These are phyloP conservation scores for Neoboletus subvelutipes DNA, from an alignment of 768 basidiomycete species.

Conservation along the genomic window DNA sequence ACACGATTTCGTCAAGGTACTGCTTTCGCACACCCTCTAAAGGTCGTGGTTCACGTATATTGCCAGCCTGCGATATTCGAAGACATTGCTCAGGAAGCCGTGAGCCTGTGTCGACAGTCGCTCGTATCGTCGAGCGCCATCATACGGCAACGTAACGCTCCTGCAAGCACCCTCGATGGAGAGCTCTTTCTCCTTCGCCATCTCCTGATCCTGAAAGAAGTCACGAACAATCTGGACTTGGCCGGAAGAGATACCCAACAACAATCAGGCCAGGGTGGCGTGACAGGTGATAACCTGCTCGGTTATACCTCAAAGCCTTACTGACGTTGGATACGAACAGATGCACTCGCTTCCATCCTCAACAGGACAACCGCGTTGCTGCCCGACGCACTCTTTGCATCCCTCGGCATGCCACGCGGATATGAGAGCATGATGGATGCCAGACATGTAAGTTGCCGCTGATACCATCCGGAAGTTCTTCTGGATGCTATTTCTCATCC, in stretches of 20 bases:
- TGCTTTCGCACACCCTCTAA: conserved; percentile 12
- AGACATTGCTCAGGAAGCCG: conserved; percentile 93
- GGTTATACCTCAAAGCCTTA: neutral
- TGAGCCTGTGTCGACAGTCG: conserved; percentile 78
- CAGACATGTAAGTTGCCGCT: conserved; percentile 53
- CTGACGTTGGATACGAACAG: conserved; percentile 18
- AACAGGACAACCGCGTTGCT: conserved; percentile 42
- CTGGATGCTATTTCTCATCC: neutral
- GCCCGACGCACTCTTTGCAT: conserved; percentile 68
- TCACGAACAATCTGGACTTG: conserved; percentile 73
- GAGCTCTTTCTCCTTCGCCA: conserved; percentile 63
- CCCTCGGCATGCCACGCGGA: conserved; percentile 61
- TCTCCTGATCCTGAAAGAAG: conserved; percentile 75
- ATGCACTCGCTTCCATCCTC: conserved; percentile 33
- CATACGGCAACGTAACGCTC: conserved; percentile 50
- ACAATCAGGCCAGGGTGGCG: conserved; percentile 46
- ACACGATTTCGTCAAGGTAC: conserved; percentile 88
- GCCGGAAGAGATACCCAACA: conserved; percentile 47
- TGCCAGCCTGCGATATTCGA: conserved; percentile 89
- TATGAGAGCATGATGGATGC: conserved; percentile 68
- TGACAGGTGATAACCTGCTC: conserved; percentile 49
- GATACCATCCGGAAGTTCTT: neutral
- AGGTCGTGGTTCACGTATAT: conserved; percentile 1
- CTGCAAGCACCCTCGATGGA: conserved; percentile 58
- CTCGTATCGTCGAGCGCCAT: conserved; percentile 70